Evolutionary conservation across 2,329 filamentous ascomycete species (phyloP), one percentile per base, ranked within the genome.

Genomic region (Epichloe amarillans): DNA sequence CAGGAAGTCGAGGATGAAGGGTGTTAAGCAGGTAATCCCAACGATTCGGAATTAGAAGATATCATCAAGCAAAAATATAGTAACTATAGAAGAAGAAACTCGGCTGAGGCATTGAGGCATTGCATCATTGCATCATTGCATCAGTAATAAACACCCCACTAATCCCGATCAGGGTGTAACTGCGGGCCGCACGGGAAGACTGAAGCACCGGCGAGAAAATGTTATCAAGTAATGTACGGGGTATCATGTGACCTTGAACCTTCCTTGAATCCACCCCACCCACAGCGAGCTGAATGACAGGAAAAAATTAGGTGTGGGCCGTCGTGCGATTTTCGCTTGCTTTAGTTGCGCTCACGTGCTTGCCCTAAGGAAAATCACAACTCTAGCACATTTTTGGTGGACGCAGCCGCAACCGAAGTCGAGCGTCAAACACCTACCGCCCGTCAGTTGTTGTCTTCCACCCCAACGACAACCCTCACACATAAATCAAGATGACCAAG

Each of bases 401-500:
- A 54, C 57, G 55, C 57, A 58, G 61, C 55, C 55, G 58, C 53
- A 60, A 57, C 55, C 54, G 55, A 58, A 62, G 59, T 58, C 57
- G 58, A 63, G 59, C 59, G 61, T 59, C 60, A 61, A 58, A 59
- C 42, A 54, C 62, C 60, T 55, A 59, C 57, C 53, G 56, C 56
- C 56, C 57, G 61, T 58, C 63, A 61, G 56, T 59, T 61, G 55
- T 58, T 61, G 61, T 62, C 61, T 60, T 60, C 57, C 61, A 59
- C 58, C 59, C 61, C 59, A 54, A 61, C 60, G 61, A 63, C 61
- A 60, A 62, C 55, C 59, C 59, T 61, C 64, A 66, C 64, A 67
- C 55, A 61, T 57, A 70, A 69, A 73, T 72, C 79, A 88, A 83
- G 75, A 93, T 93, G 86, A 88, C 87, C 73, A 91, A 93, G 83